Base-by-base conservation (phyloP, 352 stramenopile genomes). In the Pythium myriotylum region DNA sequence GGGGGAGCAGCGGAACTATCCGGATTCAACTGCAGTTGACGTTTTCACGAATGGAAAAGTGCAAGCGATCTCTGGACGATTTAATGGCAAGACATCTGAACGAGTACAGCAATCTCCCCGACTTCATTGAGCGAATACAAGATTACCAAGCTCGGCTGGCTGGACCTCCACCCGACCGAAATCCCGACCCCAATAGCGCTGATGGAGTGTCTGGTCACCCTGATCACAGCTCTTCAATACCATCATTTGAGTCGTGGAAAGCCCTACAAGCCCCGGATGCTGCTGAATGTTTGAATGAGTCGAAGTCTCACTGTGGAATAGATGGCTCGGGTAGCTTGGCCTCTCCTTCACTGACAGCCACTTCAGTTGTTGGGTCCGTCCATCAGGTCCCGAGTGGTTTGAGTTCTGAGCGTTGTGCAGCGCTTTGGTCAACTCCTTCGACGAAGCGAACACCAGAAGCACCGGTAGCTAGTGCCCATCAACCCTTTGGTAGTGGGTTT, bases 1-100 rank as follows among this genome's bases (percentile, higher is more conserved):
- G 12, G 8, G 32, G 37, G 22, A 27, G 52, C 24, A 77, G 75
- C 39, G 79, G 80, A 0, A 61, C 74, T 10, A 54, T 90, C 10
- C 70, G 77, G 7, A 55, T 91, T 4, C 81, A 89, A 51, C 59
- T 91, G 13, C 82, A 91, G 32, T 49, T 91, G 14, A 77, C 64
- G 33, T 90, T 81, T 55, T 90, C 82, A 0, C 71, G 76, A 6
- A 41, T 91, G 1, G 80, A 90, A 54, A 74, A 75, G 29, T 77
- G 68, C 59, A 89, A 88, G 48, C 74, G 78, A 12, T 55, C 73
- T 5, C 61, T 91, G 12, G 82, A 91, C 43, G 82, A 89, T 23
- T 61, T 90, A 1, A 77, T 90, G 37, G 66, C 42, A 0, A 84
- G 77, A 70, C 85, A 77, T 49, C 39, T 84, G 2, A 62, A 86